Evolutionary conservation across 1,284 basidiomycete genomes (phyloP).

Genomic region (Trametes hirsuta): DNA sequence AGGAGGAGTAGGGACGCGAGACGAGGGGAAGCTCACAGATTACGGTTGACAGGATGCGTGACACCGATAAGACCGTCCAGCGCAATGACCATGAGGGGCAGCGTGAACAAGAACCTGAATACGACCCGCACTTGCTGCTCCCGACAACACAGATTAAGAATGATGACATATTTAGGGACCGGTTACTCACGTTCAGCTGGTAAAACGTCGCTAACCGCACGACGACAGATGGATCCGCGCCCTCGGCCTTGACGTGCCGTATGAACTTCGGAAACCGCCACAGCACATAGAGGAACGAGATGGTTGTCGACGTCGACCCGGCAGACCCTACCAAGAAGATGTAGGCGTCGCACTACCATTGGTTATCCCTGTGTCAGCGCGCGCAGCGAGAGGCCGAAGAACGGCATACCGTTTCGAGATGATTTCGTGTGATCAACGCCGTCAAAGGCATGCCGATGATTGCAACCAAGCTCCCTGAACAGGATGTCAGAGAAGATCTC

Average conservation of each 20-base stretch:
- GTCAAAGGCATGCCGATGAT: slow-evolving; percentile 71
- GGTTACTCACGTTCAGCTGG: slow-evolving; percentile 66
- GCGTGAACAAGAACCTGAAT: slow-evolving; percentile 70
- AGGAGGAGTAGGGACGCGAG: neutral
- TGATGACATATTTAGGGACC: neutral
- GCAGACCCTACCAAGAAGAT: slow-evolving; percentile 69
- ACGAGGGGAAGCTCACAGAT: slow-evolving; percentile 45
- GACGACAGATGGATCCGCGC: slow-evolving; percentile 71
- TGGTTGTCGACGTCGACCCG: slow-evolving; percentile 63
- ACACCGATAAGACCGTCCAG: slow-evolving; percentile 57
- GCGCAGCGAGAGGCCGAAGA: neutral
- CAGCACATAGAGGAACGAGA: slow-evolving; percentile 70
- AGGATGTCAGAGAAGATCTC: slow-evolving; percentile 13
- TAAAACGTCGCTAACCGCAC: slow-evolving; percentile 71
- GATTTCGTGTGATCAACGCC: slow-evolving; percentile 54
- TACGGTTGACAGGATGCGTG: slow-evolving; percentile 48
- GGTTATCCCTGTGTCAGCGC: neutral
- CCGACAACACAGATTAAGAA: slow-evolving; percentile 4
- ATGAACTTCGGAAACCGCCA: slow-evolving; percentile 70
- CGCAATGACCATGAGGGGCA: slow-evolving; percentile 65
- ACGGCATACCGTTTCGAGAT: slow-evolving; percentile 54
- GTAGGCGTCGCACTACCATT: slow-evolving; percentile 60
- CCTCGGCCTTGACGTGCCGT: slow-evolving; percentile 64
- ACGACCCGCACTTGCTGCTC: slow-evolving; percentile 61
- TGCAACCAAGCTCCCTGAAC: slow-evolving; percentile 59